Base-by-base conservation (phyloP, 805 yeast genomes). In the Saturnispora halmiae region DNA sequence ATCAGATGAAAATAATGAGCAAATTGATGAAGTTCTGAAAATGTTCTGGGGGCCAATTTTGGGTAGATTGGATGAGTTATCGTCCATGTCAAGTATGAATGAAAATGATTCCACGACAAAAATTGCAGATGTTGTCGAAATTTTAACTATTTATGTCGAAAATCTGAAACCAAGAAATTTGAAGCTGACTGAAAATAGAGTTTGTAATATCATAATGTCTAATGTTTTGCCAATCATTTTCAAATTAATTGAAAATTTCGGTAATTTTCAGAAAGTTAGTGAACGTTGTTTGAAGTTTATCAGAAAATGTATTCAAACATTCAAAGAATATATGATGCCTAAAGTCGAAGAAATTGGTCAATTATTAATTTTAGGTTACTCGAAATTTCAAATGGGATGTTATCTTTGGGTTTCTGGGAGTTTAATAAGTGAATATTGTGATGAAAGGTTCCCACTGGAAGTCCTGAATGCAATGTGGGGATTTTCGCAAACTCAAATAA, bases 391-490 rank as follows among this genome's bases (percentile, higher is more conserved):
- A 27, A 74, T 65, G 52, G 96, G 96, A 4, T 84, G 95, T 56
- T 87, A 81, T 55, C 63, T 88, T 42, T 88, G 94, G 92, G 90
- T 84, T 11, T 79, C 94, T 2, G 96, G 96, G 7, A 69, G 82
- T 8, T 64, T 87, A 21, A 75, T 83, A 39, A 75, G 83, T 42
- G 90, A 84, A 45, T 88, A 70, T 49, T 80, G 77, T 48, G 76
- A 70, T 34, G 71, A 65, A 43, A 63, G 60, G 21, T 31, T 26
- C n/a, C 15, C 41, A 3, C 24, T n/a, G 6, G 59, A 63, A n/a
- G 69, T 45, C 6, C 38, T 55, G 2, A 41, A 25, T 57, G 69
- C 65, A 3, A 62, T 77, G 16, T 86, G 85, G 80, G 66, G 71
- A 40, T 86, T 87, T 61, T 80, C 88, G 1, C 58, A 75, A 44